Percentiles rank a stretch among this genome's conserved stretches.
Evolutionary conservation across 306 rosid species (phyloP).

Genomic region (Prinsepia uniflora): DNA sequence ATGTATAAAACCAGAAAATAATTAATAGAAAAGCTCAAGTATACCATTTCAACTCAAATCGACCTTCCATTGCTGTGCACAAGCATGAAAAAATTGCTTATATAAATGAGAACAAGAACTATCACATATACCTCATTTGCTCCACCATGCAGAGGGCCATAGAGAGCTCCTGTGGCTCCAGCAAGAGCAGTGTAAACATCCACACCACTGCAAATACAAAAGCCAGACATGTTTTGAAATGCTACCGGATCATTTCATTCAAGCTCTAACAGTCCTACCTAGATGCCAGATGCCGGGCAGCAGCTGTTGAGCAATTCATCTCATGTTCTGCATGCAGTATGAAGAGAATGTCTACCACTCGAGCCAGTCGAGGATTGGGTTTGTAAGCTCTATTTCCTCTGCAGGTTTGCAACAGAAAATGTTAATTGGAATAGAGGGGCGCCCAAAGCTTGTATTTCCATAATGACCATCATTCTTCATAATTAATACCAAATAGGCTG

Average conservation of each 20-base stretch:
- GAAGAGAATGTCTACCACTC: constrained; percentile 80
- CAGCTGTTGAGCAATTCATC: constrained; percentile 92
- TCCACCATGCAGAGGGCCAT: constrained; percentile 93
- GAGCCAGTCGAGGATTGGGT: constrained; percentile 78
- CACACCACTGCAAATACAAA: constrained; percentile 58
- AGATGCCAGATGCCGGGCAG: constrained; percentile 86
- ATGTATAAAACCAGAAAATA: neutral
- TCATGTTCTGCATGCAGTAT: constrained; percentile 89
- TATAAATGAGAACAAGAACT: neutral
- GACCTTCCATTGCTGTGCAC: neutral
- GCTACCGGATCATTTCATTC: constrained; percentile 12
- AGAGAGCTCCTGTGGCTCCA: constrained; percentile 84
- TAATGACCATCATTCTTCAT: neutral
- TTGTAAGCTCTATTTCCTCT: constrained; percentile 75
- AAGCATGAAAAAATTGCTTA: neutral
- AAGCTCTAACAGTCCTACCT: constrained; percentile 42
- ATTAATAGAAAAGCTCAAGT: neutral
- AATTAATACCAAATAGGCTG: neutral
- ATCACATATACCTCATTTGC: constrained; percentile 69
- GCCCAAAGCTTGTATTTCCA: neutral
- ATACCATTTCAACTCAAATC: neutral
- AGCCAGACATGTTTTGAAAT: constrained; percentile 12
- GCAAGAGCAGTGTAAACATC: constrained; percentile 87
- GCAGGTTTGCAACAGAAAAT: constrained; percentile 26
- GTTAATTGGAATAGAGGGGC: neutral